Evolutionary conservation across 179 eudicot genomes (phyloP).

Genomic region (Carnegiea gigantea): DNA sequence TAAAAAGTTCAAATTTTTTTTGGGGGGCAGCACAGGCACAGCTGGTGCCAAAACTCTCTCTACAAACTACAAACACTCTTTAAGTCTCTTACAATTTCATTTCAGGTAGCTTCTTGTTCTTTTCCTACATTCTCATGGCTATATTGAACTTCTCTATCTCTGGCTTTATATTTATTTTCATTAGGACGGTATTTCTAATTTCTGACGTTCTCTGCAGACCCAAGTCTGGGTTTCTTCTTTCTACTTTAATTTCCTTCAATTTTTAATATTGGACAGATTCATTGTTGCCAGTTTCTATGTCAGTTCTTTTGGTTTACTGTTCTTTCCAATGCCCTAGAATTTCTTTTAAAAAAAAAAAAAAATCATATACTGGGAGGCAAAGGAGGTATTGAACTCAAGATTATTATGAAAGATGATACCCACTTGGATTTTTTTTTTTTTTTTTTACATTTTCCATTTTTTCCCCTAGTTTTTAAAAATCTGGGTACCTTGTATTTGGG

Average conservation of each 20-base stretch:
- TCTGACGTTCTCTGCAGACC: constrained; percentile 20
- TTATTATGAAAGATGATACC: too few species aligned
- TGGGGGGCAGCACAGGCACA: not conserved
- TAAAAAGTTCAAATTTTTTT: constrained; percentile 9
- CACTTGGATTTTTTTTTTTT: too few species aligned
- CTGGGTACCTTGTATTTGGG: not conserved
- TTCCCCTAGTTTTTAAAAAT: not conserved
- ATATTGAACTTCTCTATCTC: too few species aligned
- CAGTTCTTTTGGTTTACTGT: constrained; percentile 31
- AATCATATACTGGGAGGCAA: constrained; percentile 11
- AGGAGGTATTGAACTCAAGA: too few species aligned
- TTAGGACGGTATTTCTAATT: not conserved
- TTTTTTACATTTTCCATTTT: not conserved
- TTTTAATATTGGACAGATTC: constrained; percentile 2
- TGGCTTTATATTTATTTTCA: too few species aligned
- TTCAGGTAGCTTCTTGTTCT: not conserved
- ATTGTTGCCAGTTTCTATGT: constrained; percentile 22
- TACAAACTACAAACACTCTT: not conserved
- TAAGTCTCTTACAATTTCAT: too few species aligned
- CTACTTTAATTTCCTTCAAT: not conserved
- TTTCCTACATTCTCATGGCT: too few species aligned
- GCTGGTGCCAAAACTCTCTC: constrained; percentile 4
- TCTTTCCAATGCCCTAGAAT: constrained; percentile 1
- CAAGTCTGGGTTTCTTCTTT: not conserved
- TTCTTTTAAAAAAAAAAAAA: not conserved